Percentiles rank a stretch among this genome's conserved stretches.
These are phyloP conservation scores for Trifolium fragiferum DNA, from an alignment of 306 rosid genomes.

Conservation along the genomic window DNA sequence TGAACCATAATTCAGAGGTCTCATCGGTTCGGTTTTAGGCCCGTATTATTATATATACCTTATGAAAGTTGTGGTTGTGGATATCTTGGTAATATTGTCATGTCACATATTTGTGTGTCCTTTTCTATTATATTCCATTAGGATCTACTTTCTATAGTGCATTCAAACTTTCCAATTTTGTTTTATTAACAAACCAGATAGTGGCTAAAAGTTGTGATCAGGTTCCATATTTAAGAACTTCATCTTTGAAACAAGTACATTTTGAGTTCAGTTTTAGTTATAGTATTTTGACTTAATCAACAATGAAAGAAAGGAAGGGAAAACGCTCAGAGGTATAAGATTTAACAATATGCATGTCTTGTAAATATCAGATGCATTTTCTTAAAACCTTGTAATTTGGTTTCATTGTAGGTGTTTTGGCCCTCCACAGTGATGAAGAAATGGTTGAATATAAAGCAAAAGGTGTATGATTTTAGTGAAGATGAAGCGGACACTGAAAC, in stretches of 20 bases:
- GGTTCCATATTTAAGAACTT: conserved; percentile 56
- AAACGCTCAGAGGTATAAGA: conserved; percentile 74
- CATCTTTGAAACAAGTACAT: conserved; percentile 39
- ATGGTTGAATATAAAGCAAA: conserved; percentile 91
- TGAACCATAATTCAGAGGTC: too few relatives aligned
- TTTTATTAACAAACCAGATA: neutral
- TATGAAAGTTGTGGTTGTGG: conserved; percentile 70
- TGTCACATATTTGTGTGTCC: conserved; percentile 31
- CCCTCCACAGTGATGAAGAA: conserved; percentile 91
- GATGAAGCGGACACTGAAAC: conserved; percentile 93
- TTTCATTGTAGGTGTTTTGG: conserved; percentile 81
- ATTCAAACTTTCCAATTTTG: neutral
- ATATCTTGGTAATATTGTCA: conserved; percentile 43
- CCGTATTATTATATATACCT: neutral
- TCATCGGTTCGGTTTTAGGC: too few relatives aligned
- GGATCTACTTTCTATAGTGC: conserved; percentile 6
- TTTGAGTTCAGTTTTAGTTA: conserved; percentile 11
- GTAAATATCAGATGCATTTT: conserved; percentile 10
- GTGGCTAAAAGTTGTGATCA: conserved; percentile 42
- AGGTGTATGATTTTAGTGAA: conserved; percentile 82
- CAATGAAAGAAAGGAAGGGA: conserved; percentile 71
- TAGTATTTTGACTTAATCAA: conserved; percentile 42
- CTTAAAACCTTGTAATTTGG: conserved; percentile 27
- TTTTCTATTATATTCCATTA: neutral
- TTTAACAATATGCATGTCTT: conserved; percentile 24